These are phyloP conservation scores for Kalanchoe fedtschenkoi DNA, from an alignment of 164 flowering plant genomes.

Conservation along the genomic window DNA sequence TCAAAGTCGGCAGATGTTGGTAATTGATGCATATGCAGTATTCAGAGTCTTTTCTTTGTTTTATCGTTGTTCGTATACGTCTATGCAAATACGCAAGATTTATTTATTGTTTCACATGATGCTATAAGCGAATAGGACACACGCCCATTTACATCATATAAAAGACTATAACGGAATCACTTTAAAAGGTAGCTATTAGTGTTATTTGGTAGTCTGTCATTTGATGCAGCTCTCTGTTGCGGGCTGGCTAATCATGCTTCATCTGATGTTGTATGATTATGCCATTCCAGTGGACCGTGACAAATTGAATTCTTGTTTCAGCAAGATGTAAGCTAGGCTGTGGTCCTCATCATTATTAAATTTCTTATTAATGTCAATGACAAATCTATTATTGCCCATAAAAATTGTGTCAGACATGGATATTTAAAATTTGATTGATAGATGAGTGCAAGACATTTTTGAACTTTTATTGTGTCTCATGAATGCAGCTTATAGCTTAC, in stretches of 20 bases:
- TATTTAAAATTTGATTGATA: too few relatives aligned
- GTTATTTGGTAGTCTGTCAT: background rate
- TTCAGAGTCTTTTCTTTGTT: background rate
- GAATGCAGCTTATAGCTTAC: slow-evolving; percentile 89
- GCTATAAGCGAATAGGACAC: too few relatives aligned
- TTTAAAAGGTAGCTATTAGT: background rate
- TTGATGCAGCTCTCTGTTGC: background rate
- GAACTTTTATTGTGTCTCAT: background rate
- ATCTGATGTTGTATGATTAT: background rate
- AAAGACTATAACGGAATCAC: too few relatives aligned
- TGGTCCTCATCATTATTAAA: background rate
- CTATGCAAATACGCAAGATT: too few relatives aligned
- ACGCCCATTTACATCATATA: background rate
- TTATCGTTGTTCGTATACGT: background rate
- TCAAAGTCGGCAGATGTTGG: slow-evolving; percentile 58
- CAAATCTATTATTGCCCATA: too few relatives aligned
- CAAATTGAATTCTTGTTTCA: too few relatives aligned
- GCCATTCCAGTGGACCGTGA: background rate
- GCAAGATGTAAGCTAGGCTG: background rate
- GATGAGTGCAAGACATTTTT: slow-evolving; percentile 36
- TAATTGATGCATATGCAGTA: slow-evolving; percentile 1
- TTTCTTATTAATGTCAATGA: too few relatives aligned
- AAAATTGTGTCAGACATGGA: too few relatives aligned
- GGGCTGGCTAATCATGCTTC: background rate
- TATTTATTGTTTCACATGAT: too few relatives aligned